Evolutionary conservation across 768 basidiomycete genomes (phyloP), one percentile per base, ranked within the genome.

Genomic region (Strobilomyces confusus): DNA sequence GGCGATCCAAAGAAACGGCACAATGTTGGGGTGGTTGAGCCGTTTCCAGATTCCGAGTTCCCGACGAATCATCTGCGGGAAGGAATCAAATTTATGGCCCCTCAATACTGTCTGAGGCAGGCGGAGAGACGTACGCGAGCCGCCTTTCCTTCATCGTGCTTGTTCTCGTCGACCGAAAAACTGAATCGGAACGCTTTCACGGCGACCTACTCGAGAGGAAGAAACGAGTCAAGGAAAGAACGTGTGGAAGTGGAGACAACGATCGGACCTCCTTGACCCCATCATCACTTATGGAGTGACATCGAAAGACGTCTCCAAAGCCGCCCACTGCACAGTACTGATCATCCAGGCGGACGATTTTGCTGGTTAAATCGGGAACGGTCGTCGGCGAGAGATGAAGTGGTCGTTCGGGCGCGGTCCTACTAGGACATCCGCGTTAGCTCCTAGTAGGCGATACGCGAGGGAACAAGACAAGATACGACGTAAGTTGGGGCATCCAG

Each of bases 301-400:
- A n/a, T n/a, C n/a, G n/a, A n/a, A n/a, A n/a, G n/a, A n/a, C n/a
- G n/a, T n/a, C n/a, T n/a, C n/a, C n/a, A n/a, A n/a, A n/a, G n/a
- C n/a, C n/a, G n/a, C n/a, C n/a, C n/a, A n/a, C n/a, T n/a, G n/a
- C n/a, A 7, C 26, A 33, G 23, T 43, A 47, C 15, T 44, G 52
- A 26, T 17, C 26, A 6, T 49, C 9, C 2, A 17, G 11, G 37
- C 44, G 44, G 19, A 42, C n/a, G 29, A 46, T 45, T 9, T 11
- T 56, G 25, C 34, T n/a, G 1, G 54, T 49, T 14, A 56, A 30
- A 30, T 57, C 37, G 9, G 37, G 43, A 9, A 40, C 30, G n/a
- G 36, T 5, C 36, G 23, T n/a, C 0, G 34, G 37, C 19, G 32
- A 9, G 22, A 55, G 53, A 23, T 2, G 23, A 9, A 20, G n/a